Evolutionary conservation across 805 yeast genomes (phyloP).

Genomic region (Cyberlindnera veronae): DNA sequence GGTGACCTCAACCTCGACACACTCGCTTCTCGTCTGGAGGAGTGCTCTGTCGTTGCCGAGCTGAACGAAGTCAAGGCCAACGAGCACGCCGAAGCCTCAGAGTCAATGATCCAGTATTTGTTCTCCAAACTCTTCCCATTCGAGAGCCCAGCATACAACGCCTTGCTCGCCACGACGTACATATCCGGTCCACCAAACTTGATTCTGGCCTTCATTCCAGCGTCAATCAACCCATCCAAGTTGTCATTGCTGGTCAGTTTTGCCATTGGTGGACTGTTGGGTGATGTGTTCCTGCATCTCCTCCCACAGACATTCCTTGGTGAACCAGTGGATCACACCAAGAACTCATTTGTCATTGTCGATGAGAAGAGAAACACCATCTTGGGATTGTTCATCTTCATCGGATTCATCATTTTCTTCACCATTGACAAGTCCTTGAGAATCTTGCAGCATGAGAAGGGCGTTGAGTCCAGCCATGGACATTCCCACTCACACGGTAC

Average conservation of each 20-base stretch:
- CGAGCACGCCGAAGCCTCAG: conserved; percentile 24
- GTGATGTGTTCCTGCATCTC: conserved; percentile 70
- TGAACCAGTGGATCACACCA: conserved; percentile 39
- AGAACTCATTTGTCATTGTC: conserved; percentile 43
- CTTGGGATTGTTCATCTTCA: conserved; percentile 52
- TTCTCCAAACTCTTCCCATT: conserved; percentile 46
- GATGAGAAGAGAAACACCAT: conserved; percentile 47
- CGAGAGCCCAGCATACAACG: conserved; percentile 56
- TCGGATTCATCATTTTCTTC: conserved; percentile 60
- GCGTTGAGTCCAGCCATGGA: conserved; percentile 20
- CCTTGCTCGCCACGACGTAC: conserved; percentile 59
- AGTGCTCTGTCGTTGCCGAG: conserved; percentile 39
- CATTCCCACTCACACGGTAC: conserved; percentile 36
- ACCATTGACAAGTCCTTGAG: conserved; percentile 59
- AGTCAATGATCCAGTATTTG: conserved; percentile 32
- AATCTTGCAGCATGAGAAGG: conserved; percentile 40
- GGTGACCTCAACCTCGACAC: conserved; percentile 42
- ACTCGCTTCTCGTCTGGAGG: conserved; percentile 28
- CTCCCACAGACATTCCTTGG: conserved; percentile 66
- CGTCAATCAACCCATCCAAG: conserved; percentile 47
- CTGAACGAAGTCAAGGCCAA: conserved; percentile 33
- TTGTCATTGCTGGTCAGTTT: conserved; percentile 59
- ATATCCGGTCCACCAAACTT: conserved; percentile 65
- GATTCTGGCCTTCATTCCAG: conserved; percentile 53
- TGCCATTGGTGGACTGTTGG: conserved; percentile 73